Conservation (phyloP, 2,329 filamentous ascomycete genomes). For the Colletotrichum sp. region DNA sequence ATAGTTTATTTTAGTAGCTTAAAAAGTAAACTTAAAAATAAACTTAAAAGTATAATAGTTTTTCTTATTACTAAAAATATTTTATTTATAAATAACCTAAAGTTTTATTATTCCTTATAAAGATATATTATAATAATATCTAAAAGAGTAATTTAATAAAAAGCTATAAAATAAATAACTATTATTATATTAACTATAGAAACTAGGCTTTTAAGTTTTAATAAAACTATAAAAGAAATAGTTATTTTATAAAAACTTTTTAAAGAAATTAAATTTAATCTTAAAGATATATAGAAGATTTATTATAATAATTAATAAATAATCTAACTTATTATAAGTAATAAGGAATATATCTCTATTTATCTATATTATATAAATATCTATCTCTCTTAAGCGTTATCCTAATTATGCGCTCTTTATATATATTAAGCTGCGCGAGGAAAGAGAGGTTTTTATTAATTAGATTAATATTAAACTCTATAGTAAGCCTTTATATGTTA, state of each 20-base stretch:
- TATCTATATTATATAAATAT: not conserved
- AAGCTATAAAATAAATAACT: not conserved
- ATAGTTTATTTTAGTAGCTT: no score
- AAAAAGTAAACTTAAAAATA: no score
- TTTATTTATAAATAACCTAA: not conserved
- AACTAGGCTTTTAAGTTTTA: no score
- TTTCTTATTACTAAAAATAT: no score
- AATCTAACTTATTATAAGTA: not conserved
- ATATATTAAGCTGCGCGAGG: no score
- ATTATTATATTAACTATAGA: not conserved
- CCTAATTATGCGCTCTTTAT: no score
- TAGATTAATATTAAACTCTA: no score
- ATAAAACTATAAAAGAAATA: not conserved
- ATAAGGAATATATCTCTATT: not conserved
- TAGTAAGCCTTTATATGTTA: no score
- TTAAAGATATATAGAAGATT: not conserved
- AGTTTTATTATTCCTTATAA: not conserved
- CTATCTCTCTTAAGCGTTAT: no score
- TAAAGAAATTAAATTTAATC: not conserved
- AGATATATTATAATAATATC: not conserved
- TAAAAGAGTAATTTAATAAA: not conserved
- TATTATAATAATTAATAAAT: not conserved
- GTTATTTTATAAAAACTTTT: not conserved
- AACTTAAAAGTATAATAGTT: accelerated
- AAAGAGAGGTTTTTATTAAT: no score